Percentiles rank a stretch among this genome's conserved stretches.
Evolutionary conservation across 2,329 filamentous ascomycete genomes (phyloP).

Genomic region (Colletotrichum spinosum): DNA sequence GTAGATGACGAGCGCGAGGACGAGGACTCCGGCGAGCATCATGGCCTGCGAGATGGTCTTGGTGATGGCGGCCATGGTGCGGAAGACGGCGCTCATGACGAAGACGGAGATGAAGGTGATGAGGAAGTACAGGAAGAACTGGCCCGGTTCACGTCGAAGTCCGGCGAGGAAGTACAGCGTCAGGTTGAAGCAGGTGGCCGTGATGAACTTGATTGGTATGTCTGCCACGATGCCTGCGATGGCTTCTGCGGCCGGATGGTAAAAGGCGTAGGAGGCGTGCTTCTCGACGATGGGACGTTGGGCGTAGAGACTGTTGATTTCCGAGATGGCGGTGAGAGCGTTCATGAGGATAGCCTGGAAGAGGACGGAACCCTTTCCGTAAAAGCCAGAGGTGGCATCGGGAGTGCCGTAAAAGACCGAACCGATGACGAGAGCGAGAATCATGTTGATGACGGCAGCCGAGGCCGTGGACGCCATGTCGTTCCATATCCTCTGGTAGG

Average conservation of each 20-base stretch:
- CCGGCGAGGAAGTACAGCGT: constrained; percentile 69
- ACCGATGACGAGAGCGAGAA: constrained; percentile 71
- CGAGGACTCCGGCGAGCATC: constrained; percentile 63
- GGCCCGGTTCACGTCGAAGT: constrained; percentile 67
- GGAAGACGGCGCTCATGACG: constrained; percentile 81
- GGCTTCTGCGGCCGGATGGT: constrained; percentile 64
- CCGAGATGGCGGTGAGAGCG: constrained; percentile 67
- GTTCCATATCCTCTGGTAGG: constrained; percentile 65
- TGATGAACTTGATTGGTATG: constrained; percentile 68
- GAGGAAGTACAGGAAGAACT: constrained; percentile 83
- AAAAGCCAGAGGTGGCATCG: constrained; percentile 63
- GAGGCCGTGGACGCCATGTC: constrained; percentile 61
- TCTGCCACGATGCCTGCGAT: constrained; percentile 66
- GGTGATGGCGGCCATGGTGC: constrained; percentile 78
- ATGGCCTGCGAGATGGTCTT: constrained; percentile 72
- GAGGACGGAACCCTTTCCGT: constrained; percentile 65
- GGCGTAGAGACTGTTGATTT: constrained; percentile 59
- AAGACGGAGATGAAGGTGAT: constrained; percentile 76
- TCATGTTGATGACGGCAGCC: constrained; percentile 58
- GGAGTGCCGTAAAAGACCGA: constrained; percentile 68
- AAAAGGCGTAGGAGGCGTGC: constrained; percentile 61
- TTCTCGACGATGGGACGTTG: constrained; percentile 63
- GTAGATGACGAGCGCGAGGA: constrained; percentile 70
- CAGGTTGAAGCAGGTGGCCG: constrained; percentile 63
- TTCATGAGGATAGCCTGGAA: constrained; percentile 73